Evolutionary conservation across 2,329 filamentous ascomycete genomes (phyloP).

Genomic region (Claviceps sorghi): DNA sequence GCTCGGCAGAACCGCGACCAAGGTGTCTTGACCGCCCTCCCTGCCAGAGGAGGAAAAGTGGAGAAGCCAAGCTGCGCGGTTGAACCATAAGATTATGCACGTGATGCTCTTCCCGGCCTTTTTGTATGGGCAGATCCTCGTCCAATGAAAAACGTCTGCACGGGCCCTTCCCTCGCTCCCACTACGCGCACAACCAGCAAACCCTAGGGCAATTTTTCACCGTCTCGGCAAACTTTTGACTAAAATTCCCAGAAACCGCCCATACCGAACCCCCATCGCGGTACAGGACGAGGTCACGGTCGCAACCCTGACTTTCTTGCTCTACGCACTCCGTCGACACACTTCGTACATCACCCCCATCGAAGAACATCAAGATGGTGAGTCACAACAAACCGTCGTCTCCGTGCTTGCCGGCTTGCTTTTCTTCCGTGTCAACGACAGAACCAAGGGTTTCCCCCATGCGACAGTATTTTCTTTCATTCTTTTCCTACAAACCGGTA

Average conservation of each 20-base stretch:
- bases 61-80: background rate
- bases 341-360: constrained; percentile 25
- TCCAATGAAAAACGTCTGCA: constrained; percentile 3
- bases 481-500: background rate
- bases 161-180: background rate
- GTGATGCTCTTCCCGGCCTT: constrained; percentile 9
- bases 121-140: background rate
- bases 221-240: constrained; percentile 22
- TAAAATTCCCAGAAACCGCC: constrained; percentile 16
- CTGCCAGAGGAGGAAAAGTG: background rate
- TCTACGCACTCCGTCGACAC: constrained; percentile 23
- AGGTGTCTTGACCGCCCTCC: background rate
- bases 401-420: background rate
- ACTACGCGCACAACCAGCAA: constrained; percentile 15
- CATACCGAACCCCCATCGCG: constrained; percentile 15
- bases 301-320: constrained; percentile 19
- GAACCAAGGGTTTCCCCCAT: background rate
- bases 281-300: constrained; percentile 20
- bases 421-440: background rate
- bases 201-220: constrained; percentile 25
- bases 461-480: background rate
- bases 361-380: constrained; percentile 34
- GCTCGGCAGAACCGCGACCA: background rate
- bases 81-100: constrained; percentile 9
- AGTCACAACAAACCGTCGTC: constrained; percentile 18